Base-by-base conservation (phyloP, 106 monocot species). In the Acanthochlamys bracteata region DNA sequence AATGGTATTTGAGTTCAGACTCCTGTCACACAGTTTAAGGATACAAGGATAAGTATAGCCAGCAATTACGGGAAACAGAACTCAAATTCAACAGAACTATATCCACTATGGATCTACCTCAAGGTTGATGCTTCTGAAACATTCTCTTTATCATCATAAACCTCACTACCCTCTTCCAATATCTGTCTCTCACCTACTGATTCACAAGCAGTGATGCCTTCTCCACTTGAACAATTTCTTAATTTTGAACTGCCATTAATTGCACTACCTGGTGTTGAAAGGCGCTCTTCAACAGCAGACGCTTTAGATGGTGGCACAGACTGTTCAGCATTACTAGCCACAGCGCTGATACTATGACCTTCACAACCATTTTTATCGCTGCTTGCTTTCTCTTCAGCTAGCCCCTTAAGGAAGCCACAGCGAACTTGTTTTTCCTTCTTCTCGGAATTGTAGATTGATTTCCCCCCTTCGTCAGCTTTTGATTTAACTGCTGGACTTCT, bases 141-240 rank as follows among this genome's bases (percentile, higher is more conserved):
- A 64, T 64, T 64, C 22, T 64, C 63, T 64, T 64, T 64, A 45
- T 64, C 42, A 24, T 64, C 63, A 45, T 64, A 41, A 10, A 7
- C 58, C 7, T 55, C 54, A 55, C 16, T 11, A 16, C n/a, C 54
- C 7, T 8, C 14, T 55, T 55, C 54, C 54, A 11, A 6, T 7
- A 16, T 55, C 54, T 55, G 8, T 10, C 21, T 55, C 54, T 55
- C 54, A 55, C n/a, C 9, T 55, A 15, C 54, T 8, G 54, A 10
- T 19, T 11, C 54, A 10, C 8, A 15, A 19, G 54, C 7, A 55
- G 7, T 55, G n/a, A n/a, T n/a, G n/a, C n/a, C n/a, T n/a, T n/a
- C n/a, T n/a, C n/a, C n/a, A n/a, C n/a, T n/a, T n/a, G n/a, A n/a
- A n/a, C n/a, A n/a, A n/a, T n/a, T n/a, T n/a, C n/a, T n/a, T n/a